Conservation (phyloP, 495 filamentous ascomycete species). For the Articulospora tetracladia region DNA sequence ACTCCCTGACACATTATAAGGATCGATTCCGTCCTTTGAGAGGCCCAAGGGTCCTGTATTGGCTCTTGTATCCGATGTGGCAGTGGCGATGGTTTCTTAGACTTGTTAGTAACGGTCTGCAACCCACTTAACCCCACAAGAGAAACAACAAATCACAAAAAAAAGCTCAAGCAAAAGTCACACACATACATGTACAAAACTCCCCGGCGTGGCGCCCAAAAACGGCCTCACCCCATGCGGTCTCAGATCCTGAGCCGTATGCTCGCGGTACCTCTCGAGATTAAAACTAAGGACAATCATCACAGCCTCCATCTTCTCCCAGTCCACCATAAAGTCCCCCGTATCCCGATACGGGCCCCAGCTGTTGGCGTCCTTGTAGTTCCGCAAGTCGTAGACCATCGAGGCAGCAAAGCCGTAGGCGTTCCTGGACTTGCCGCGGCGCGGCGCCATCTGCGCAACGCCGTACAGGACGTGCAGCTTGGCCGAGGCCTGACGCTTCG, state of each 20-base stretch:
- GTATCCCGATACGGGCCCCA: slow-evolving; percentile 64
- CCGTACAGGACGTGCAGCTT: slow-evolving; percentile 62
- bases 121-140: too few relatives aligned
- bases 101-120: too few relatives aligned
- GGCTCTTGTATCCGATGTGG: background rate
- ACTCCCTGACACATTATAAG: slow-evolving; percentile 55
- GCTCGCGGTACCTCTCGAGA: slow-evolving; percentile 39
- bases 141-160: too few relatives aligned
- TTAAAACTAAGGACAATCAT: slow-evolving; percentile 57
- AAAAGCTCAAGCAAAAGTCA: too few relatives aligned
- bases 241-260: slow-evolving; percentile 36
- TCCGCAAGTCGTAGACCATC: slow-evolving; percentile 61
- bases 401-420: slow-evolving; percentile 53
- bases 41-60: background rate
- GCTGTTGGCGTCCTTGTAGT: slow-evolving; percentile 47
- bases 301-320: slow-evolving; percentile 67
- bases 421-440: slow-evolving; percentile 25
- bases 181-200: background rate
- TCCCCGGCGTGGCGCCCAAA: slow-evolving; percentile 41
- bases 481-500: slow-evolving; percentile 51
- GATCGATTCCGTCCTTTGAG: slow-evolving; percentile 46
- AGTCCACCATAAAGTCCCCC: slow-evolving; percentile 50
- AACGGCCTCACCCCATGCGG: slow-evolving; percentile 48
- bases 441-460: slow-evolving; percentile 34
- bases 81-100: background rate